Conservation (phyloP, 1,284 basidiomycete species). For the Apiotrichum porosum region DNA sequence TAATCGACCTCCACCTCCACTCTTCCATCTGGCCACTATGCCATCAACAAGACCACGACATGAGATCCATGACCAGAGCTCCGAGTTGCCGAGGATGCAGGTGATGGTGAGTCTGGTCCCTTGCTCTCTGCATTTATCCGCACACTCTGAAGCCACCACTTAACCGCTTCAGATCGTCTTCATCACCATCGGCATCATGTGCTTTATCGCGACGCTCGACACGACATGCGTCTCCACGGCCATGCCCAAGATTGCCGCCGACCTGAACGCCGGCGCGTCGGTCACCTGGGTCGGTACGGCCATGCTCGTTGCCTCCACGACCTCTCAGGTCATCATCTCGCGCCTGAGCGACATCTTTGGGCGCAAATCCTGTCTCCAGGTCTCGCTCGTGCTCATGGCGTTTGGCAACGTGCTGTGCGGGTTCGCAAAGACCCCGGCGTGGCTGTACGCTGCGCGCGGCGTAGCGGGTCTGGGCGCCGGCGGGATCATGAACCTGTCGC, state of each 20-base stretch:
- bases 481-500: constrained; percentile 45
- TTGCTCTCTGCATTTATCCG: too few relatives aligned
- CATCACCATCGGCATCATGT: constrained; percentile 3
- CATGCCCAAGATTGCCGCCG: constrained; percentile 24
- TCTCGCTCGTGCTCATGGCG: constrained; percentile 23
- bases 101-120: neutral
- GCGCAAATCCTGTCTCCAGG: constrained; percentile 23
- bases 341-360: constrained; percentile 34
- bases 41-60: too few relatives aligned
- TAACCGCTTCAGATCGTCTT: constrained; percentile 7
- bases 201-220: constrained; percentile 9
- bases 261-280: constrained; percentile 23
- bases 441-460: constrained; percentile 39
- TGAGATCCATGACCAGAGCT: constrained; percentile 5
- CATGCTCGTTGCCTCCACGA: constrained; percentile 33
- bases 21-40: too few relatives aligned
- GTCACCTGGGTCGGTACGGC: constrained; percentile 37
- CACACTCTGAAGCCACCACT: too few relatives aligned
- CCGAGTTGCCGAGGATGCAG: constrained; percentile 1
- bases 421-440: constrained; percentile 27
- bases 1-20: too few relatives aligned
- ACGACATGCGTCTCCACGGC: constrained; percentile 32
- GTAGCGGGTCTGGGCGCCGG: constrained; percentile 50
- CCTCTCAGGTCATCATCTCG: constrained; percentile 29
- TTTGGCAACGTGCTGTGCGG: constrained; percentile 32